These are phyloP conservation scores for Geotrichum europaeum DNA, from an alignment of 1,139 yeast genomes.

Conservation along the genomic window DNA sequence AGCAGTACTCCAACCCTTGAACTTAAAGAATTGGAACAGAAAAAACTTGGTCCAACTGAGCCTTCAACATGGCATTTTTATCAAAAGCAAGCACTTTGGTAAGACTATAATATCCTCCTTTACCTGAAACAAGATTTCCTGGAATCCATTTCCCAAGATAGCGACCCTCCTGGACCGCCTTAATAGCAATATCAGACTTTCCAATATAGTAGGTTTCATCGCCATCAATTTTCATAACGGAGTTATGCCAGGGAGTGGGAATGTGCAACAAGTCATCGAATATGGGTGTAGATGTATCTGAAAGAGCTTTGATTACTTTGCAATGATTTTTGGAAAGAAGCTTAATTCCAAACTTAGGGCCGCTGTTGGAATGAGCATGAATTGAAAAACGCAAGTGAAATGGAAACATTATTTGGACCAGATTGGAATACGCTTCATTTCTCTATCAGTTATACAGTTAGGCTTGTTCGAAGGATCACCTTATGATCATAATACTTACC, in stretches of 20 bases:
- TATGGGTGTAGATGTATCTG: constrained; percentile 7
- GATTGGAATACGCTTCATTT: constrained; percentile 18
- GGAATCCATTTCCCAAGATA: constrained; percentile 15
- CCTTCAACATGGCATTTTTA: background rate
- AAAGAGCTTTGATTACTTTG: constrained; percentile 7
- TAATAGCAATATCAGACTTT: constrained; percentile 14
- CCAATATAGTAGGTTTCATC: constrained; percentile 13
- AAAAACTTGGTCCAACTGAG: background rate
- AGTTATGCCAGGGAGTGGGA: constrained; percentile 19
- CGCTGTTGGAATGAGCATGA: constrained; percentile 18
- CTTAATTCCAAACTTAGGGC: constrained; percentile 18
- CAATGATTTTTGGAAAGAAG: constrained; percentile 10
- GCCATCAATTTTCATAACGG: constrained; percentile 14
- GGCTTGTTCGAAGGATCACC: background rate
- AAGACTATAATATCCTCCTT: constrained; percentile 9
- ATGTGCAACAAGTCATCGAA: constrained; percentile 18
- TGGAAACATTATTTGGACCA: constrained; percentile 16
- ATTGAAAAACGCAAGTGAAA: constrained; percentile 17
- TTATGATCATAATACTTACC: background rate
- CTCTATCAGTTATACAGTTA: constrained; percentile 2
- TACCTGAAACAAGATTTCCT: constrained; percentile 9
- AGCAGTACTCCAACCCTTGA: background rate
- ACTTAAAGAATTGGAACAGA: background rate
- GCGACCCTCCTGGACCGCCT: constrained; percentile 7
- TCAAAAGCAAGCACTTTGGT: background rate